Evolutionary conservation across 1,139 yeast genomes (phyloP), one percentile per base, ranked within the genome.

Genomic region (Protomyces arabidopsidicola): DNA sequence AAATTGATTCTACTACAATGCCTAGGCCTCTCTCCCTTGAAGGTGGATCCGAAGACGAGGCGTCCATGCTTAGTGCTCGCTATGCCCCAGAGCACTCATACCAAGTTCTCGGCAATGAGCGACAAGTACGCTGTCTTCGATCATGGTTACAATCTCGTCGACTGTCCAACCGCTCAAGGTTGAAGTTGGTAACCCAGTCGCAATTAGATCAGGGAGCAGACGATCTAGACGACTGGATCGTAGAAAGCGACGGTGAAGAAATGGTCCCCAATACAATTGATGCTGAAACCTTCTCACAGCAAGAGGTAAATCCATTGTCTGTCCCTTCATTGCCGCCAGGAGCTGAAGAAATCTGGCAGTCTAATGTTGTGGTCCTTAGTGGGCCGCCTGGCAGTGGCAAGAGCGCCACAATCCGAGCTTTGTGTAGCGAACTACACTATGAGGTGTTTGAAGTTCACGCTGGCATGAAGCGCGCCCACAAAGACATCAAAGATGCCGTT

Each of bases 301-400:
- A 53, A 38, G 59, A 56, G 35, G 55, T 45, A 16, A 24, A 42
- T 35, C 14, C 24, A 14, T 48, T 45, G 9, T 45, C 35, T 22
- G 45, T 18, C 16, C 22, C 27, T 16, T 36, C 35, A 18, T 34
- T 35, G n/a, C 55, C 56, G 4, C 45, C 53, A 2, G 55, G 55
- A 14, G 55, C 55, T 10, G 61, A 48, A 18, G 22, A 36, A 12
- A 18, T 60, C 27, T 55, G 53, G 53, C 45, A 50, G 16, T 57
- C 65, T 16, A 63, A 63, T 51, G 42, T 60, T 18, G 65, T 90
- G 69, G 82, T 93, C 3, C 71, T 93, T 1, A 78, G 80, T 66
- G 98, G 98, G 0, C 82, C 85, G 0, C 73, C 80, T 0, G 96
- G 97, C 0, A 78, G 84, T 8, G 96, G 97, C 1, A 93, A 93